A percentile compares a stretch with the other conserved stretches of the same genome.
Evolutionary conservation across 345 rosid genomes (phyloP).

Genomic region (Arabis hirsuta): DNA sequence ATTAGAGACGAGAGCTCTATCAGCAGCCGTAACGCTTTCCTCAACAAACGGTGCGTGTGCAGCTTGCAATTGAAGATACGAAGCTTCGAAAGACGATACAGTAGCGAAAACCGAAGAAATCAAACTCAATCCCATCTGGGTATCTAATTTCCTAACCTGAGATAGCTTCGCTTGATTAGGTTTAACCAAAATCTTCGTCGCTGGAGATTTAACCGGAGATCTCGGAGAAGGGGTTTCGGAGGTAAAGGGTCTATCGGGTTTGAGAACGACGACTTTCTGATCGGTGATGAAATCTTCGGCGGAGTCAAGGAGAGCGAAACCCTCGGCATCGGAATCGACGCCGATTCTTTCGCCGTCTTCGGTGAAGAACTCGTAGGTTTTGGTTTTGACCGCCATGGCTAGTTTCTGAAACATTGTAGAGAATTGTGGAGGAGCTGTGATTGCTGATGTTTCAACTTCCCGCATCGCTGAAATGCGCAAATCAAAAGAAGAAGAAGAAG

Average conservation of each 20-base stretch:
- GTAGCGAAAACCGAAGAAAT: slow-evolving; percentile 79
- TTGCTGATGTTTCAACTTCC: slow-evolving; percentile 50
- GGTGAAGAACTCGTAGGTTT: slow-evolving; percentile 87
- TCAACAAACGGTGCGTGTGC: slow-evolving; percentile 82
- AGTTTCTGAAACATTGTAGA: slow-evolving; percentile 93
- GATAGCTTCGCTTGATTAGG: slow-evolving; percentile 33
- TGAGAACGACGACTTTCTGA: slow-evolving; percentile 90
- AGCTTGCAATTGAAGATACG: slow-evolving; percentile 81
- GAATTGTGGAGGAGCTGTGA: slow-evolving; percentile 63
- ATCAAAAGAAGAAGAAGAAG: neutral
- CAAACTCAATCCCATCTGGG: slow-evolving; percentile 55
- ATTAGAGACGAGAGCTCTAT: slow-evolving; percentile 71
- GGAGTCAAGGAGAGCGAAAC: slow-evolving; percentile 76
- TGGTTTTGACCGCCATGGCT: slow-evolving; percentile 89
- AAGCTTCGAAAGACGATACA: slow-evolving; percentile 80
- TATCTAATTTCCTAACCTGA: slow-evolving; percentile 48
- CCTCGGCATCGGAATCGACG: slow-evolving; percentile 46
- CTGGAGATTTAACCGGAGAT: slow-evolving; percentile 32
- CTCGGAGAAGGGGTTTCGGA: slow-evolving; percentile 30
- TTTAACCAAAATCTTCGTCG: slow-evolving; percentile 13
- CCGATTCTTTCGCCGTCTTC: slow-evolving; percentile 54
- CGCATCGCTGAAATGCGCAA: slow-evolving; percentile 41
- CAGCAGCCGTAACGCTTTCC: slow-evolving; percentile 67
- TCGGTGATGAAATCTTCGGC: slow-evolving; percentile 89
- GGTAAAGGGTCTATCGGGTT: slow-evolving; percentile 61